Percentiles rank a stretch among this genome's conserved stretches.
These are phyloP conservation scores for Ulmus americana DNA, from an alignment of 331 rosid species.

Conservation along the genomic window DNA sequence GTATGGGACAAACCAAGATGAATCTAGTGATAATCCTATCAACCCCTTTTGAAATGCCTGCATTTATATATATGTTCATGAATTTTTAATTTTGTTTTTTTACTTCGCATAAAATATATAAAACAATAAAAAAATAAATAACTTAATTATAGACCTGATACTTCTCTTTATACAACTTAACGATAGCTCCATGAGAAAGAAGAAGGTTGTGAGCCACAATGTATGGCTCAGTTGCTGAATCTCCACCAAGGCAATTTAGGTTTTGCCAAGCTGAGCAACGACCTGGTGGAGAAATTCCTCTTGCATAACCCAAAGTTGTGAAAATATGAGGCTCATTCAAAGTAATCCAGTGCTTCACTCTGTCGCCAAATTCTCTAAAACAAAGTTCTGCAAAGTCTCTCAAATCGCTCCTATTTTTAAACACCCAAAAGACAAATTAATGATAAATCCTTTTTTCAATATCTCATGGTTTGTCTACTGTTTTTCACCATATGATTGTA, in stretches of 20 bases:
- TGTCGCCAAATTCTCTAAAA: neutral
- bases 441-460: no score
- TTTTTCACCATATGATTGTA: no score
- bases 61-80: neutral
- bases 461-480: no score
- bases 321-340: neutral
- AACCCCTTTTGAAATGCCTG: slow-evolving; percentile 48
- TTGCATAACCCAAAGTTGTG: neutral
- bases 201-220: slow-evolving; percentile 1
- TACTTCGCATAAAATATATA: neutral
- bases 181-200: slow-evolving; percentile 17
- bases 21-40: slow-evolving; percentile 47
- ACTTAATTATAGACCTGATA: slow-evolving; percentile 36
- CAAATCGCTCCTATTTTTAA: no score
- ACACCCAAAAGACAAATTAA: no score
- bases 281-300: slow-evolving; percentile 6
- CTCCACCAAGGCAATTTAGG: neutral
- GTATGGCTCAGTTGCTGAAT: slow-evolving; percentile 15
- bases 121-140: no score
- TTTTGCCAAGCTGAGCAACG: slow-evolving; percentile 15
- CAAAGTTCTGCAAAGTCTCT: neutral
- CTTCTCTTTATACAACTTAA: slow-evolving; percentile 31
- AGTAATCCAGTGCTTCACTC: no score
- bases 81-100: neutral
- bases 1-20: slow-evolving; percentile 39